Conservation (phyloP, 2,329 filamentous ascomycete species). For the Taxawa tesnikishii region DNA sequence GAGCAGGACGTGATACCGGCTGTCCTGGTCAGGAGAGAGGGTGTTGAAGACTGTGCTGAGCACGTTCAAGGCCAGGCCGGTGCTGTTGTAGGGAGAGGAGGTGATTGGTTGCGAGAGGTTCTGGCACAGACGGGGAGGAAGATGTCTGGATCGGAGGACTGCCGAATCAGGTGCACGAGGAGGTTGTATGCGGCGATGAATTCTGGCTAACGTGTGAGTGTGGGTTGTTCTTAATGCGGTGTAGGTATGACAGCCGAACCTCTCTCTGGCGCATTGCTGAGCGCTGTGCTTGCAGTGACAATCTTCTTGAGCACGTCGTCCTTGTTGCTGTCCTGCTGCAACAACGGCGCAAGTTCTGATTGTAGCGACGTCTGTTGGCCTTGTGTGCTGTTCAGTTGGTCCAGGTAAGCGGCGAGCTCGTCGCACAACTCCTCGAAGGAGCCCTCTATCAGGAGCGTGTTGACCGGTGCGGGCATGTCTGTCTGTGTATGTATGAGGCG, state of each 20-base stretch:
- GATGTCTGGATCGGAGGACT: constrained; percentile 73
- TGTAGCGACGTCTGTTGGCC: constrained; percentile 43
- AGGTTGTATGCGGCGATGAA: constrained; percentile 95
- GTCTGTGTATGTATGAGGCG: neutral
- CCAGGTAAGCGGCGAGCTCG: constrained; percentile 91
- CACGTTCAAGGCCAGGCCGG: constrained; percentile 75
- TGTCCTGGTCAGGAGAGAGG: constrained; percentile 60
- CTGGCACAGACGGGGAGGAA: constrained; percentile 78
- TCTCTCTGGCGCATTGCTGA: constrained; percentile 86
- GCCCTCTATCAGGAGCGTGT: constrained; percentile 60
- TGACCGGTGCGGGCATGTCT: constrained; percentile 7
- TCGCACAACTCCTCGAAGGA: constrained; percentile 83
- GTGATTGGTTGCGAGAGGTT: constrained; percentile 81
- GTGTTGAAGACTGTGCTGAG: constrained; percentile 97
- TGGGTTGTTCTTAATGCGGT: too few relatives aligned
- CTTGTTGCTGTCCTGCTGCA: constrained; percentile 44
- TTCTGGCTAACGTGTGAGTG: constrained; percentile 40
- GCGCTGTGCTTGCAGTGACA: constrained; percentile 60
- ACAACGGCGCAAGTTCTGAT: constrained; percentile 56
- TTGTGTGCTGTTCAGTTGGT: constrained; percentile 57
- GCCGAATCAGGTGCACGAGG: constrained; percentile 81
- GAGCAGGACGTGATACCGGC: constrained; percentile 82
- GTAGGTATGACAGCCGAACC: constrained; percentile 36
- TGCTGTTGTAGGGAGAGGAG: constrained; percentile 73
- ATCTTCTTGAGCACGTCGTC: constrained; percentile 69